phyloP scores from a whole-genome alignment of 73 alveolate species.

The Tetrahymena elliotti region DNA sequence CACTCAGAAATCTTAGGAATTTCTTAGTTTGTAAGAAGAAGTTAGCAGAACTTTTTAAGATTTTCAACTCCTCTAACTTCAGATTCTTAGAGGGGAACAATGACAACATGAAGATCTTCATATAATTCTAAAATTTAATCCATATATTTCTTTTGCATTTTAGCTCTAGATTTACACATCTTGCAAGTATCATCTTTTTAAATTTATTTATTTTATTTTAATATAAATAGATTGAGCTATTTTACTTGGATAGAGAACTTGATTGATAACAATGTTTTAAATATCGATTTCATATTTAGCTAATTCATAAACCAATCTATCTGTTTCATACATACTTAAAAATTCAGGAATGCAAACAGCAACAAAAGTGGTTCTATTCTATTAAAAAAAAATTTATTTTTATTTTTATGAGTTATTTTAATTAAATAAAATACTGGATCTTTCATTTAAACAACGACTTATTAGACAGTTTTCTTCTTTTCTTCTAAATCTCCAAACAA shows the following conservation, averaged over 20 bases:
- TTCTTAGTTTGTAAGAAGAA: conserved; percentile 28
- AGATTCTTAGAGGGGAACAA: conserved; percentile 86
- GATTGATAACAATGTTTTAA: conserved; percentile 92
- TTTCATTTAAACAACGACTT: conserved; percentile 78
- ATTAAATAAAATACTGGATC: conserved; percentile 48
- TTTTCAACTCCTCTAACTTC: conserved; percentile 95
- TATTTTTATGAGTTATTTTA: background rate
- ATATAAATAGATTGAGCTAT: background rate
- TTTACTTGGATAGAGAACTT: conserved; percentile 86
- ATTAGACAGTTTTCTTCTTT: conserved; percentile 79
- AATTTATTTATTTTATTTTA: background rate
- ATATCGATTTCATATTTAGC: conserved; percentile 93
- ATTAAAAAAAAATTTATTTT: background rate
- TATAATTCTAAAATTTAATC: conserved; percentile 85
- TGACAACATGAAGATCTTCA: conserved; percentile 89
- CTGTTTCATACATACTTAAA: conserved; percentile 96
- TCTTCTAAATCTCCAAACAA: conserved; percentile 71
- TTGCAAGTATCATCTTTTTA: conserved; percentile 74
- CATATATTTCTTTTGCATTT: conserved; percentile 95
- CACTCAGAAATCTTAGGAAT: conserved; percentile 1
- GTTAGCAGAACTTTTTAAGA: conserved; percentile 54
- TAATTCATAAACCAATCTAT: conserved; percentile 91
- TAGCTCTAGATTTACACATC: conserved; percentile 90
- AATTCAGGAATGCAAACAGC: conserved; percentile 99
- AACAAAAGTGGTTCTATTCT: conserved; percentile 83